phyloP scores from a whole-genome alignment of 1,139 yeast genomes.

The Saccharomyces uvarum region DNA sequence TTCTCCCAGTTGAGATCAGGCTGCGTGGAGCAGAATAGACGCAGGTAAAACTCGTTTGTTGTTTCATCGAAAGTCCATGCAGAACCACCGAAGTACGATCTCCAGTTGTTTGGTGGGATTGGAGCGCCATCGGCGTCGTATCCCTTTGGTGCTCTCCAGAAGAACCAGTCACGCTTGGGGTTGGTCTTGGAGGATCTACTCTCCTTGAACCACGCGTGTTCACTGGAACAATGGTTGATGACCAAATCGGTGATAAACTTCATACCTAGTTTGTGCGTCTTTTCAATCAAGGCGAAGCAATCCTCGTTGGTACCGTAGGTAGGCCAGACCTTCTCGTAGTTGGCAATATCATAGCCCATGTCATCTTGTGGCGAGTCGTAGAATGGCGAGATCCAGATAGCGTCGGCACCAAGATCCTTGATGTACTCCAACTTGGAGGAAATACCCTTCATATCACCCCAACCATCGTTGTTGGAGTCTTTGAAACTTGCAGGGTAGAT shows the following conservation, averaged over 20 bases:
- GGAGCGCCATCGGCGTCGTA: slow-evolving; percentile 41
- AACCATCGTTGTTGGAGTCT: slow-evolving; percentile 50
- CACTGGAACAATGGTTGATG: too few relatives aligned
- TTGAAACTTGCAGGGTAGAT: slow-evolving; percentile 53
- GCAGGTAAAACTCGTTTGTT: slow-evolving; percentile 48
- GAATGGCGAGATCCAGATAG: slow-evolving; percentile 53
- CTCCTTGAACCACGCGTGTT: slow-evolving; percentile 29
- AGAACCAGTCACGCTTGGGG: slow-evolving; percentile 56
- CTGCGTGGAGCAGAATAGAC: slow-evolving; percentile 44
- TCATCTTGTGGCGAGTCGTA: slow-evolving; percentile 54
- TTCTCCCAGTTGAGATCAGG: slow-evolving; percentile 59
- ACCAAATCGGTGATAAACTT: too few relatives aligned
- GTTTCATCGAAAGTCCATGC: slow-evolving; percentile 51
- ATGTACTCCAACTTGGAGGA: slow-evolving; percentile 39
- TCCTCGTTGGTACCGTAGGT: too few relatives aligned
- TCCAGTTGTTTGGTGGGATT: slow-evolving; percentile 52
- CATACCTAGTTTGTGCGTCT: too few relatives aligned
- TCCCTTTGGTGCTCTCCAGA: slow-evolving; percentile 43
- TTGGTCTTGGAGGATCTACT: slow-evolving; percentile 43
- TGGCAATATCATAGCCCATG: slow-evolving; percentile 49
- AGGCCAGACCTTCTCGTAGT: slow-evolving; percentile 30
- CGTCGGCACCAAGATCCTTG: slow-evolving; percentile 45
- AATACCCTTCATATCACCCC: slow-evolving; percentile 39
- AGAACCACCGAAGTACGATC: slow-evolving; percentile 43
- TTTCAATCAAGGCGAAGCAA: too few relatives aligned